Evolutionary conservation across 768 basidiomycete genomes (phyloP), one percentile per base, ranked within the genome.

Genomic region (Pleurotus pulmonarius): DNA sequence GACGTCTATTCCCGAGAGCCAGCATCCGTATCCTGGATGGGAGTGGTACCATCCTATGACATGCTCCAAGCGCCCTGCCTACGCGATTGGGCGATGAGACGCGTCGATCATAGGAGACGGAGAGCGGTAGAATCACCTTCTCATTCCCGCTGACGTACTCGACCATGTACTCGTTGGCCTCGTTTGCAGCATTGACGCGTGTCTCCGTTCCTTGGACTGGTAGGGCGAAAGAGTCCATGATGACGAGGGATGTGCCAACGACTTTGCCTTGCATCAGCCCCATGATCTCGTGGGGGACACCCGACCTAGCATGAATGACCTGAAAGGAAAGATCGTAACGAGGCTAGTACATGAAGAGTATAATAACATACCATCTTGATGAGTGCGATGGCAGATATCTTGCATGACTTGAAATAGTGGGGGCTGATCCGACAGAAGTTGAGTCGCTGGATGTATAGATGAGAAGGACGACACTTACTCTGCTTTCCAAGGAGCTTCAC

Each of bases 181-280:
- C 95, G 67, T 88, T 88, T 22, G 88, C 90, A 3, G 97, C 96
- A 66, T 97, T 98, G 45, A 99, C 96, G 52, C 96, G 87, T 44
- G 97, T 98, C 71, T 98, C 97, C 0, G 97, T 99, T 12, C 97
- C 97, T 69, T 97, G 92, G 2, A 98, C 96, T 1, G 97, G 97
- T 3, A 99, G 77, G 4, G 97, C 95, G 61, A 98, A 98, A 9
- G 93, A 94, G 71, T 99, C 97, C 84, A 97, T 88, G 66, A 99
- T 86, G 12, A 91, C 86, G 38, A 90, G 74, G 1, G 87, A 78
- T 59, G 86, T 86, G 2, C 83, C 88, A 7, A 91, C 74, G 38
- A 97, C 88, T 72, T 97, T 96, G 56, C 95, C 95, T 71, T 97
- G 95, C 94, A 99, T 97, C 29, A 98, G 82, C 8, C 96, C 96